Percentiles rank a stretch among this genome's conserved stretches.
Conservation (phyloP, 345 rosid genomes). For the Eucalyptus erythrocorys region DNA sequence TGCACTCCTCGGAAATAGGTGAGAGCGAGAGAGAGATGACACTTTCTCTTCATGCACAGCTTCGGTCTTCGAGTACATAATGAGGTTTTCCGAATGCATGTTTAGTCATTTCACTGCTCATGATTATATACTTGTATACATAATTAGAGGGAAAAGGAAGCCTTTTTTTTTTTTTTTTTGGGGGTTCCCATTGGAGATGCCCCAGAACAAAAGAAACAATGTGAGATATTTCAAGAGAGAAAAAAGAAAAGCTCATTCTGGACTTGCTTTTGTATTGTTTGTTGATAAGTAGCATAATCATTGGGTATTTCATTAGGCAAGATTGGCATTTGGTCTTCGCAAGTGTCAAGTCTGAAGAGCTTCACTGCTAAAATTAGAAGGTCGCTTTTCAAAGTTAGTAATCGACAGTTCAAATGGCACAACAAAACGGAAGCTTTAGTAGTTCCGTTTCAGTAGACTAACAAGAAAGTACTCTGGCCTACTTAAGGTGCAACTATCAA, state of each 20-base stretch:
- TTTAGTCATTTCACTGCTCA: neutral
- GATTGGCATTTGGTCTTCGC: neutral
- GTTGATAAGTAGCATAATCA: neutral
- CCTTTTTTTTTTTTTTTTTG: neutral
- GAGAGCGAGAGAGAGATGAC: neutral
- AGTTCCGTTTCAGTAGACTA: neutral
- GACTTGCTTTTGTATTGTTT: neutral
- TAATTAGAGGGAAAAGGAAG: neutral
- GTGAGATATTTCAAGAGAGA: neutral
- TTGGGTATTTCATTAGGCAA: neutral
- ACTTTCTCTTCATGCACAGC: neutral
- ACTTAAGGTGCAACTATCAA: neutral
- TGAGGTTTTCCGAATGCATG: neutral
- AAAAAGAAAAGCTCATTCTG: neutral
- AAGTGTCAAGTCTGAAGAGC: neutral
- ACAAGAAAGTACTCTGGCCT: neutral
- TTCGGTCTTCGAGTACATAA: neutral
- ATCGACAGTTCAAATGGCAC: neutral
- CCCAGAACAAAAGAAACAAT: neutral
- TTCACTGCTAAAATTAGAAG: neutral
- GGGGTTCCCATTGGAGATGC: neutral
- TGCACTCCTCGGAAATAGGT: constrained; percentile 23
- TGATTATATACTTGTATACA: neutral
- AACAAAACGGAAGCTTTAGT: neutral
- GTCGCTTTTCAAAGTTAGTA: neutral